Evolutionary conservation across 805 yeast genomes (phyloP).

Genomic region (Isabelozyma heimii): DNA sequence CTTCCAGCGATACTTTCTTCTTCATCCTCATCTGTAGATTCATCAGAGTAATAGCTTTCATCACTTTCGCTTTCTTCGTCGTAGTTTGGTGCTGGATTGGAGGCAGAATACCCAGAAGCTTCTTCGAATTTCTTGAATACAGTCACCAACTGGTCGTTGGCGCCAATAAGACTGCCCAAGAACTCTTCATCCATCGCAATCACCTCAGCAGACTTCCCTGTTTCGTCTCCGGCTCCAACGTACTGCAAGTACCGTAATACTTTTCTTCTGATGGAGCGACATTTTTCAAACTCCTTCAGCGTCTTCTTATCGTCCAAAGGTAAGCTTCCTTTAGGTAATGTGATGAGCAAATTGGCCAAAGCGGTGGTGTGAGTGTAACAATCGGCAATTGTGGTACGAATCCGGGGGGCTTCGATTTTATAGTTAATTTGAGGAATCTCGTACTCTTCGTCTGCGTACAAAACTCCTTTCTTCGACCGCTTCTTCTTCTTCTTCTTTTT

Average conservation of each 20-base stretch:
- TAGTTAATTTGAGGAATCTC: conserved; percentile 68
- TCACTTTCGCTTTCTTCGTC: conserved; percentile 26
- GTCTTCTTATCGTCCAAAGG: conserved; percentile 66
- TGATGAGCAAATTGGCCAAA: conserved; percentile 48
- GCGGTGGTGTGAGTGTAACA: conserved; percentile 73
- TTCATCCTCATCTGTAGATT: conserved; percentile 32
- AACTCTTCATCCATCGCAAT: conserved; percentile 64
- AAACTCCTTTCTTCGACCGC: conserved; percentile 10
- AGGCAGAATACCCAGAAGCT: conserved; percentile 40
- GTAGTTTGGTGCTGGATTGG: conserved; percentile 34
- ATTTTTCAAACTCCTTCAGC: conserved; percentile 66
- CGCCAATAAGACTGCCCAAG: conserved; percentile 81
- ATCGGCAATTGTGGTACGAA: conserved; percentile 66
- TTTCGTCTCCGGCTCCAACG: conserved; percentile 53
- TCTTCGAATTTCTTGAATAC: conserved; percentile 71
- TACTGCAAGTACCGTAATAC: conserved; percentile 79
- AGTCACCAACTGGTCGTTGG: conserved; percentile 84
- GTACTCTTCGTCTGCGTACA: conserved; percentile 48
- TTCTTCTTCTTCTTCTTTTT: conserved; percentile 13
- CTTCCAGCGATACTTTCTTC: conserved; percentile 21
- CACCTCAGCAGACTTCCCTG: conserved; percentile 23
- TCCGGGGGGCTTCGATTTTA: conserved; percentile 68
- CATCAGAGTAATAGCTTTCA: conserved; percentile 39
- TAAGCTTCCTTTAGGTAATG: conserved; percentile 44
- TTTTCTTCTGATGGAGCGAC: conserved; percentile 72